A percentile compares a stretch with the other conserved stretches of the same genome.
Conservation (phyloP, 192 early-diverging fungal species). For the Obelidium mucronatum region DNA sequence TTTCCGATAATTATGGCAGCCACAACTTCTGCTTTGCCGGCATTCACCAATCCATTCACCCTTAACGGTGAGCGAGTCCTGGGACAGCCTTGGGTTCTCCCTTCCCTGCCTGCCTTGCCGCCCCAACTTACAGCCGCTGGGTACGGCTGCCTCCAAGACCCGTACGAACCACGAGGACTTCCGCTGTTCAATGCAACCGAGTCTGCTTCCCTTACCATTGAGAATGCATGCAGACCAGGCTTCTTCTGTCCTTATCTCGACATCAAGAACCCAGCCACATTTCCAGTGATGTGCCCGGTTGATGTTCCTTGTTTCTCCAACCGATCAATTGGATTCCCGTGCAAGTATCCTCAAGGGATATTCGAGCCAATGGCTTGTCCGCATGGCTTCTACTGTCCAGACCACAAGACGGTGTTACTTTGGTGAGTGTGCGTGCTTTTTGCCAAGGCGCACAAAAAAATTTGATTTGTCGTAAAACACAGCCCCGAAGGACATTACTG, state of each 20-base stretch:
- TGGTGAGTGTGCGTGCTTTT: conserved; percentile 38
- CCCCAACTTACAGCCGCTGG: conserved; percentile 22
- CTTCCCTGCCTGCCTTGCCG: neutral
- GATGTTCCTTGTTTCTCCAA: conserved; percentile 1
- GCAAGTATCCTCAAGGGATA: conserved; percentile 37
- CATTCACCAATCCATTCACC: neutral
- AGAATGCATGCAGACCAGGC: conserved; percentile 21
- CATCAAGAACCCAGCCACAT: conserved; percentile 17
- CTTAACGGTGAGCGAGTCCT: neutral
- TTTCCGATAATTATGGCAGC: neutral
- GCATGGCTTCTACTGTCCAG: conserved; percentile 52
- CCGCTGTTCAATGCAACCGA: conserved; percentile 1
- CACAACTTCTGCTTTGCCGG: neutral
- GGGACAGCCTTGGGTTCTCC: neutral
- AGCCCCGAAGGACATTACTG: conserved; percentile 28
- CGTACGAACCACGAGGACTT: neutral
- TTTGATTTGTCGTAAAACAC: neutral
- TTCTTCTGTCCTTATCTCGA: conserved; percentile 45
- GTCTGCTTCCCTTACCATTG: neutral
- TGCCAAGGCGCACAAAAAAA: neutral
- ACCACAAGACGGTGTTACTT: conserved; percentile 31
- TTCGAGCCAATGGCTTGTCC: conserved; percentile 52
- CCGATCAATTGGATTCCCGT: conserved; percentile 6
- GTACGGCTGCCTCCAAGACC: conserved; percentile 22
- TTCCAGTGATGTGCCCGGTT: conserved; percentile 35